A percentile compares a stretch with the other conserved stretches of the same genome.
Conservation (phyloP, 805 yeast species). For the Saturnispora saitoi region DNA sequence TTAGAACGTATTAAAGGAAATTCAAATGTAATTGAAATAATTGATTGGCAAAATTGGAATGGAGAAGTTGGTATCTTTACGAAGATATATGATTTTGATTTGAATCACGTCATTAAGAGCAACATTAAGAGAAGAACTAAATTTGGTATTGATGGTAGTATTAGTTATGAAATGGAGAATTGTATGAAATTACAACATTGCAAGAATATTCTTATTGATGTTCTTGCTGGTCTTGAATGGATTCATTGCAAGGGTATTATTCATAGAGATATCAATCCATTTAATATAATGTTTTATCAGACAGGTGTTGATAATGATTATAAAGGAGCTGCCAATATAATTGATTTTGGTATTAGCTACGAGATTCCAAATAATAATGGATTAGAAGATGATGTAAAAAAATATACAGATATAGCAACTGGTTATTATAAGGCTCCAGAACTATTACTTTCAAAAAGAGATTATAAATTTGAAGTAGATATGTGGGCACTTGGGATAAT, state of each 20-base stretch:
- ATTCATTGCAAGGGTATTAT: constrained; percentile 58
- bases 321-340: constrained; percentile 30
- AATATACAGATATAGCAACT: constrained; percentile 53
- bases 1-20: constrained; percentile 20
- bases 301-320: constrained; percentile 10
- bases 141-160: constrained; percentile 16
- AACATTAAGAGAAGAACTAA: constrained; percentile 26
- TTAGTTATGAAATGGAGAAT: constrained; percentile 12
- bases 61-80: constrained; percentile 35
- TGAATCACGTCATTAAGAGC: constrained; percentile 28
- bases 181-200: constrained; percentile 13
- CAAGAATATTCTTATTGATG: constrained; percentile 29
- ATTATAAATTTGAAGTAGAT: constrained; percentile 51
- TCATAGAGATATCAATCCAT: constrained; percentile 77
- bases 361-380: constrained; percentile 54
- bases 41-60: constrained; percentile 14
- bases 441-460: constrained; percentile 47
- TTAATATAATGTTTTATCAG: constrained; percentile 37
- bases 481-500: constrained; percentile 68
- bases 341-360: constrained; percentile 36
- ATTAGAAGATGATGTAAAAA: constrained; percentile 35
- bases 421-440: constrained; percentile 71
- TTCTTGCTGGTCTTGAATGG: constrained; percentile 43
- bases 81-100: constrained; percentile 32
- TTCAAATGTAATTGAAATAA: constrained; percentile 11